Evolutionary conservation across 177 flowering plant genomes (phyloP), one percentile per base, ranked within the genome.

Genomic region (Vitis hybrid): DNA sequence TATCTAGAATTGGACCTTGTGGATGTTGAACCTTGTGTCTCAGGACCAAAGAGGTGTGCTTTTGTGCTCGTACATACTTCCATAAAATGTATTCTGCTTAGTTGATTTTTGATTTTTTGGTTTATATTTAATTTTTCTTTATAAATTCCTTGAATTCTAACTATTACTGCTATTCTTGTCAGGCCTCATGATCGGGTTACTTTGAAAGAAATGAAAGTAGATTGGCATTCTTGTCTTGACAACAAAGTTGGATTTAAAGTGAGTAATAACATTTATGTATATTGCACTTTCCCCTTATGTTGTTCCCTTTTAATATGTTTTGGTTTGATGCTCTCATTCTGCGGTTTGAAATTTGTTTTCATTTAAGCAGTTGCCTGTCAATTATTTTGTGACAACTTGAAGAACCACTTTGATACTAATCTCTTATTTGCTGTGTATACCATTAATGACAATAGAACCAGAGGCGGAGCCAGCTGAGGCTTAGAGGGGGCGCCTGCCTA

Each of bases 121-220:
- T 59, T 7, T 27, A 27, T 48, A 30, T 57, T 11, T 48, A 30
- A 11, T 11, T 58, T 68, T 51, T 6, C 17, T 51, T 14, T 21
- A 53, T 64, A 3, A 11, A 41, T 24, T 57, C 21, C 62, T 35
- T 65, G 30, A 7, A 4, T 62, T 8, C 54, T 67, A 24, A 56
- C 21, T 70, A 1, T 57, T 5, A 21, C 32, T 73, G 60, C 14
- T 48, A 41, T 54, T 66, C 56, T 53, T 79, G 41, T 41, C 82
- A 94, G 98, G 77, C 97, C 98, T 55, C 97, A 94, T 75, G 98
- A 94, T 61, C 93, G 97, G 52, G 97, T 94, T 71, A 78, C 90
- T 64, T 73, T 94, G 76, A 94, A 84, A 77, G 97, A 94, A 53
- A 92, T 94, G 98, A 94, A 94, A 76, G 83, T 76, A 61, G 98